Evolutionary conservation across 768 basidiomycete genomes (phyloP), one percentile per base, ranked within the genome.

Genomic region (Clavulina sp.): DNA sequence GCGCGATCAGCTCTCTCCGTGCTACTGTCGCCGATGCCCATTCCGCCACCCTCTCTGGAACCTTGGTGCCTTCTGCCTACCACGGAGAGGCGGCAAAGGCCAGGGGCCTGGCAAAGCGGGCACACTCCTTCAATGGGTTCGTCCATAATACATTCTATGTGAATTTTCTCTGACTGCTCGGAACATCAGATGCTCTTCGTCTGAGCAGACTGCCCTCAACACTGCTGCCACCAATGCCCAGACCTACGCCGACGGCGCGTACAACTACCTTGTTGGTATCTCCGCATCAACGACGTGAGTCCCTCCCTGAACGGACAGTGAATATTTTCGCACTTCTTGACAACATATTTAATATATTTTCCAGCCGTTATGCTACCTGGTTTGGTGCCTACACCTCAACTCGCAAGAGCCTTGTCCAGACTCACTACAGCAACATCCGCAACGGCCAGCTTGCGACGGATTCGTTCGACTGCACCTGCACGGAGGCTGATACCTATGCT

Each of bases 401-500:
- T 5, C 9, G 43, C 13, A 26, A 18, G 18, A 9, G 13, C 9
- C 9, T 23, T 24, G 43, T 46, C 23, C 16, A 18, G 24, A n/a
- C 43, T n/a, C 43, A 46, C 23, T 46, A 13, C 43, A 46, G 23
- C n/a, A n/a, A 46, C 24, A 46, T 46, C 43, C 43, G 43, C 9
- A 46, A 46, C 24, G 23, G 43, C 43, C 23, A 13, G 9, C 43
- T 46, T 18, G 9, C 7, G 34, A 54, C 16, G 18, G 21, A 48
- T 47, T 55, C 55, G 5, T 56, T 41, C 31, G 54, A 56, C 36
- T 56, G 56, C 49, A 30, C 32, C 9, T 56, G 54, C 36, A 48
- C 36, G 23, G 54, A 56, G 9, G 6, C 5, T 3, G 55, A 50
- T 21, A 54, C 48, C 4, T 56, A 31, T 34, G 56, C 56, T 5